Evolutionary conservation across 345 rosid species (phyloP).

Genomic region (Eucalyptus globulus): DNA sequence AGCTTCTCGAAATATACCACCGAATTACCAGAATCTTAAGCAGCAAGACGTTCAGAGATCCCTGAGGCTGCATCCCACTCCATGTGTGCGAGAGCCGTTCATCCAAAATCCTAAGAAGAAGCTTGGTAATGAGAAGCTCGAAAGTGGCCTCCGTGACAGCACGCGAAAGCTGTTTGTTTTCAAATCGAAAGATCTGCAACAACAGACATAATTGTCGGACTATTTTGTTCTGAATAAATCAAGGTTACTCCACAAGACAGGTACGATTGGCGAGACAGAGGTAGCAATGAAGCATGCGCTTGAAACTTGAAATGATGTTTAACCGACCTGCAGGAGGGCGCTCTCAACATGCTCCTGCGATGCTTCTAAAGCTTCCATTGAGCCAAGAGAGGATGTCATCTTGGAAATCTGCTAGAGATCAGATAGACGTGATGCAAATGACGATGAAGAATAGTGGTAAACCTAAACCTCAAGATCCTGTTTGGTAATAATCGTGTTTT

Average conservation of each 20-base stretch:
- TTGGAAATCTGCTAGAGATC: conserved; percentile 58
- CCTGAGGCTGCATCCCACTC: conserved; percentile 90
- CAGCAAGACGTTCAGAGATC: conserved; percentile 93
- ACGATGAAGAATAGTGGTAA: neutral
- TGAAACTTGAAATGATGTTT: neutral
- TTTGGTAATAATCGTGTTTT: too few relatives aligned
- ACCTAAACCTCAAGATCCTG: neutral
- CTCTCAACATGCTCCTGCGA: conserved; percentile 92
- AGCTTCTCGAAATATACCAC: neutral
- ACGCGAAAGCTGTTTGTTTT: conserved; percentile 62
- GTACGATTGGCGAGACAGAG: neutral
- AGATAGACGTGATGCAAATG: neutral
- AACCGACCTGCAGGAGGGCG: conserved; percentile 94
- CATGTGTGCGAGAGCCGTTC: conserved; percentile 95
- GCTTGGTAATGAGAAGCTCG: conserved; percentile 88
- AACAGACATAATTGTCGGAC: neutral
- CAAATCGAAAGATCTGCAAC: conserved; percentile 72
- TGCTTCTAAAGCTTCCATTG: conserved; percentile 87
- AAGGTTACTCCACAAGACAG: neutral
- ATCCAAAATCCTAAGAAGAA: conserved; percentile 89
- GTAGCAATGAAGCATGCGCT: neutral
- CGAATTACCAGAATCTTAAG: conserved; percentile 80
- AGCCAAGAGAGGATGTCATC: conserved; percentile 70
- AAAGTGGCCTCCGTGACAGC: conserved; percentile 90
- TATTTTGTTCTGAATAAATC: neutral